Conservation (phyloP, 2,329 filamentous ascomycete genomes). For the Parastagonospora nodorum region DNA sequence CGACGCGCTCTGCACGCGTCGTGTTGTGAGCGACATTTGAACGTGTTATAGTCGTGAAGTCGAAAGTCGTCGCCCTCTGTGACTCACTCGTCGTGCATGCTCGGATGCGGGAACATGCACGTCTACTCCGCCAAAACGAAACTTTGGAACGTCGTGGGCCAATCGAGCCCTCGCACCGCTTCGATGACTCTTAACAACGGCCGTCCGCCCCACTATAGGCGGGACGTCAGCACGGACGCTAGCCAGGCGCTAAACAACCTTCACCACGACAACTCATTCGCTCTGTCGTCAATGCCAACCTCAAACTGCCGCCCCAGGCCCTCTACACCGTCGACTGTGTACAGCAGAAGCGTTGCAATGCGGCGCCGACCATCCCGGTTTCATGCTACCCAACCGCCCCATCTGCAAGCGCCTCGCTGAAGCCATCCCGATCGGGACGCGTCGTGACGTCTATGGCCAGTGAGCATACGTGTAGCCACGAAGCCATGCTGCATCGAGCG, state of each 20-base stretch:
- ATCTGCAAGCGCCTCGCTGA: slow-evolving; percentile 41
- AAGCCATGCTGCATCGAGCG: slow-evolving; percentile 22
- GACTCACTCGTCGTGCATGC: slow-evolving; percentile 41
- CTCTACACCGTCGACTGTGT: slow-evolving; percentile 7
- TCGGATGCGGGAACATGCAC: slow-evolving; percentile 29
- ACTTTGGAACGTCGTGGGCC: slow-evolving; percentile 35
- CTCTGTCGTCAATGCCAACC: slow-evolving; percentile 28
- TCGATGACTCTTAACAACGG: slow-evolving; percentile 39
- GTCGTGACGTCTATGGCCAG: slow-evolving; percentile 29
- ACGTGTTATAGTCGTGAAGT: slow-evolving; percentile 48
- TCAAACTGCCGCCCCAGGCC: slow-evolving; percentile 40
- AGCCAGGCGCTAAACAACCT: slow-evolving; percentile 36
- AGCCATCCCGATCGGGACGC: slow-evolving; percentile 25
- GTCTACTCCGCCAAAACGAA: slow-evolving; percentile 38
- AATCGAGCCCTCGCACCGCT: slow-evolving; percentile 24
- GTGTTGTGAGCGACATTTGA: slow-evolving; percentile 28
- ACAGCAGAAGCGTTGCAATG: slow-evolving; percentile 17
- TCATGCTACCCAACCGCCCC: slow-evolving; percentile 44
- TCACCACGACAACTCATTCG: slow-evolving; percentile 39
- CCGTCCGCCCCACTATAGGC: slow-evolving; percentile 20
- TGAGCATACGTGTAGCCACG: slow-evolving; percentile 22
- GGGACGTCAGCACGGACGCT: slow-evolving; percentile 25
- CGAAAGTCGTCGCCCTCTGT: slow-evolving; percentile 33
- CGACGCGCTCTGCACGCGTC: slow-evolving; percentile 41
- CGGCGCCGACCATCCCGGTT: slow-evolving; percentile 38